Evolutionary conservation across 345 rosid genomes (phyloP).

Genomic region (Lagerstroemia speciosa): DNA sequence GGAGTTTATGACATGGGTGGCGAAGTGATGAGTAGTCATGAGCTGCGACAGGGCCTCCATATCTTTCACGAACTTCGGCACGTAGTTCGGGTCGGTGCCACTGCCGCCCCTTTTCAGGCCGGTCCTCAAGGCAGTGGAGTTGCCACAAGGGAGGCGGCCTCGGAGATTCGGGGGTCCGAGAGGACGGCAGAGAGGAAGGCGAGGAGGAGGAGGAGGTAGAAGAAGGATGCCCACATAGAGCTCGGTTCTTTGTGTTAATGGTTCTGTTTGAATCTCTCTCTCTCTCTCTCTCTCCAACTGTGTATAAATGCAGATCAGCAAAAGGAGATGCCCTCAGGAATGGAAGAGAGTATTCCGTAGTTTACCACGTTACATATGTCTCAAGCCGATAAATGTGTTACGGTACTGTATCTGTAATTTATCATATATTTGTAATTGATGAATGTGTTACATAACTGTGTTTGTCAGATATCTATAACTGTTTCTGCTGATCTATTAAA

Average conservation of each 20-base stretch:
- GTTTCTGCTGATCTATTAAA: no score
- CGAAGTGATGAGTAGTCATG: conserved; percentile 27
- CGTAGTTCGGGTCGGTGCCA: neutral
- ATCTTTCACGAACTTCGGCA: conserved; percentile 36
- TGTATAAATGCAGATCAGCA: no score
- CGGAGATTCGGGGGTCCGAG: conserved; percentile 30
- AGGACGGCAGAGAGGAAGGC: neutral
- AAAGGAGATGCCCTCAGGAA: no score
- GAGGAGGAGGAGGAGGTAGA: conserved; percentile 8
- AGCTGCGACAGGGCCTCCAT: conserved; percentile 28
- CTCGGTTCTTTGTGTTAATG: neutral
- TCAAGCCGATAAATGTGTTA: no score
- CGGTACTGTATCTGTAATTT: no score
- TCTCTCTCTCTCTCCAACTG: neutral
- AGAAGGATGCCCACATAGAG: conserved; percentile 7
- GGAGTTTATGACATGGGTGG: conserved; percentile 16
- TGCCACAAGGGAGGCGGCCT: conserved; percentile 15
- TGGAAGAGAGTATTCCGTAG: no score
- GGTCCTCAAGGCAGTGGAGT: neutral
- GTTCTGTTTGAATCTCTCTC: no score
- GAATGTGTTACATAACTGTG: no score
- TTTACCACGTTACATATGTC: no score
- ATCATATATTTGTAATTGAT: no score
- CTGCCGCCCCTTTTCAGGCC: neutral
- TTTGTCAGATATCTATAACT: no score